Conservation (phyloP, 371 early-diverging fungal genomes). For the Lichtheimia ramosa region DNA sequence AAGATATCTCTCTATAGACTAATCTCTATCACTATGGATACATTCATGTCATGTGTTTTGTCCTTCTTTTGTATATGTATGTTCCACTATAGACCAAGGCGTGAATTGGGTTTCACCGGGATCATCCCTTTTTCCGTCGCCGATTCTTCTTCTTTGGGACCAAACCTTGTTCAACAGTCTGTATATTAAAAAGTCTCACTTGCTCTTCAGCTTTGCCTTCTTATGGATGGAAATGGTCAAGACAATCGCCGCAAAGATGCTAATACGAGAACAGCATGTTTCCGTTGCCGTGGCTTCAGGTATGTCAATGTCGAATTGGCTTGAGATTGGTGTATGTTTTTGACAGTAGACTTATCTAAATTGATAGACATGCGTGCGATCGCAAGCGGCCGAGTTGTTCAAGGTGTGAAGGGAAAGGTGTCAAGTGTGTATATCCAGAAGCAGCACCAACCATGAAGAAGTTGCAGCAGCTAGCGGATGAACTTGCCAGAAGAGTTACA, state of each 20-base stretch:
- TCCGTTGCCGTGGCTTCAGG: slow-evolving; percentile 45
- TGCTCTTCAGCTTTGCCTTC: too few relatives aligned
- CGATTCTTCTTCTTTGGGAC: too few relatives aligned
- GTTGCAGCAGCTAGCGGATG: slow-evolving; percentile 46
- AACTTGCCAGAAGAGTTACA: slow-evolving; percentile 34
- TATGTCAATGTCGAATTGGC: not conserved
- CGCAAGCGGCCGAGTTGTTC: slow-evolving; percentile 43
- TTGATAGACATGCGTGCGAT: slow-evolving; percentile 54
- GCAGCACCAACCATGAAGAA: slow-evolving; percentile 54
- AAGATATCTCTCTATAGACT: too few relatives aligned
- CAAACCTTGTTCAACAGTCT: too few relatives aligned
- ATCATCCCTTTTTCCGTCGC: too few relatives aligned
- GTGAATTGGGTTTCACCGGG: too few relatives aligned
- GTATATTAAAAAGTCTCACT: too few relatives aligned
- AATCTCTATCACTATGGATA: too few relatives aligned
- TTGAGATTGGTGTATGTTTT: not conserved
- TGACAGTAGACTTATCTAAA: not conserved
- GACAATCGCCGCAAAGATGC: not conserved
- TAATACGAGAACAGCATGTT: slow-evolving; percentile 42
- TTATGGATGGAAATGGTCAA: too few relatives aligned
- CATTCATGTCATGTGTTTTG: too few relatives aligned
- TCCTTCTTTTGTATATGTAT: too few relatives aligned
- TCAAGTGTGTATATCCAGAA: slow-evolving; percentile 45
- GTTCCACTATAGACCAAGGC: too few relatives aligned
- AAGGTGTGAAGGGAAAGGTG: slow-evolving; percentile 42